Percentiles rank a stretch among this genome's conserved stretches.
Evolutionary conservation across 2,329 filamentous ascomycete genomes (phyloP).

Genomic region (Hymenoscyphus scutula): DNA sequence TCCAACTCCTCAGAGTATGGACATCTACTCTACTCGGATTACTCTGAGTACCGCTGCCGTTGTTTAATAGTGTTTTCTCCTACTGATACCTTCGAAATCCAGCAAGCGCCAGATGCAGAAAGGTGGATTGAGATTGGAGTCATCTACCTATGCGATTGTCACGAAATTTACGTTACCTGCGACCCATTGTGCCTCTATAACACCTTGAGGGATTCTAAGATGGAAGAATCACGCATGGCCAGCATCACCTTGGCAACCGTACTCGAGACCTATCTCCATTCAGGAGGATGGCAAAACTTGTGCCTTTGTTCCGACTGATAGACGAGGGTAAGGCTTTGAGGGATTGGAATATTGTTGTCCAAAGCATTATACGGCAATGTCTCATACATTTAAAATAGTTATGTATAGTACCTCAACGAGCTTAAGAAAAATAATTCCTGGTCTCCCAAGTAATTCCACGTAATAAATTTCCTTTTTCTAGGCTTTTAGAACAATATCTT

Average conservation of each 20-base stretch:
- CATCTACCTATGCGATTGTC: neutral
- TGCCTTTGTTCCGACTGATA: neutral
- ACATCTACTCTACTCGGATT: no score
- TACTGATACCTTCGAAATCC: neutral
- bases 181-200: neutral
- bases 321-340: neutral
- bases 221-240: neutral
- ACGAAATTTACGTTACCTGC: neutral
- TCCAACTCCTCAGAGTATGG: no score
- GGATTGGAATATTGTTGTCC: no score
- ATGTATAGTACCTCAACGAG: no score
- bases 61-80: no score
- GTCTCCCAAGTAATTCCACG: no score
- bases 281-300: neutral
- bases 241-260: neutral
- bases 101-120: neutral
- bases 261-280: neutral
- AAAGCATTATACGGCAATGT: no score
- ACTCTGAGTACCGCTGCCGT: no score
- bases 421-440: no score
- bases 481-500: no score
- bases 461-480: no score
- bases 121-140: neutral
- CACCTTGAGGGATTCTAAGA: neutral
- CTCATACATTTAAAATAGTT: no score